Percentiles rank a stretch among this genome's conserved stretches.
phyloP scores from a whole-genome alignment of 2,329 filamentous ascomycete species.

The Hymenoscyphus occultus region DNA sequence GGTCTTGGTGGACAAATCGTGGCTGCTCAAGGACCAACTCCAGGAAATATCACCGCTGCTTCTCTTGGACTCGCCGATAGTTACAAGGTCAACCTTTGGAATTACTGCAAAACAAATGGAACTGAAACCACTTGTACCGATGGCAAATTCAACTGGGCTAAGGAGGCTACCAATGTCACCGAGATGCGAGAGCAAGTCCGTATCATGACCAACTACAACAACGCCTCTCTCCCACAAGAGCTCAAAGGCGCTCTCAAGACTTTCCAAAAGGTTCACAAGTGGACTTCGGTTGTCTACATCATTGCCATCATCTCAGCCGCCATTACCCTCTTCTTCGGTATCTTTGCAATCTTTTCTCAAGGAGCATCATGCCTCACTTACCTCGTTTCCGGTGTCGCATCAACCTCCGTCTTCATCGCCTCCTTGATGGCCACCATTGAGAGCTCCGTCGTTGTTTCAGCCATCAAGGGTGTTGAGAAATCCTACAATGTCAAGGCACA shows the following conservation, averaged over 20 bases:
- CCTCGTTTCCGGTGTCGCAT: constrained; percentile 65
- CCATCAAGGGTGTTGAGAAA: constrained; percentile 64
- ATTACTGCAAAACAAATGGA: constrained; percentile 65
- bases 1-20: constrained; percentile 13
- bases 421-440: constrained; percentile 73
- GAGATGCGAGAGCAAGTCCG: constrained; percentile 54
- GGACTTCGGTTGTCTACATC: constrained; percentile 80
- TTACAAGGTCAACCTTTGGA: constrained; percentile 83
- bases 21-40: constrained; percentile 27
- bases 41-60: constrained; percentile 52
- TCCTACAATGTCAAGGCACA: constrained; percentile 66
- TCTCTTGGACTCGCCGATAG: constrained; percentile 61
- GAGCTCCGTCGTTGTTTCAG: constrained; percentile 65
- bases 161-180: constrained; percentile 66
- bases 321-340: constrained; percentile 70
- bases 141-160: constrained; percentile 72
- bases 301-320: constrained; percentile 68
- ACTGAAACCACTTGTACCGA: constrained; percentile 65
- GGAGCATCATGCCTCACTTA: constrained; percentile 80
- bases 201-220: constrained; percentile 42
- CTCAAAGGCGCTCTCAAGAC: constrained; percentile 65
- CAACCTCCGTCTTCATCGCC: constrained; percentile 53
- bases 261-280: constrained; percentile 73
- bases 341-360: constrained; percentile 80
- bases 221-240: constrained; percentile 58